Percentiles rank a stretch among this genome's conserved stretches.
Conservation (phyloP, 495 filamentous ascomycete genomes). For the Podospora anserina region DNA sequence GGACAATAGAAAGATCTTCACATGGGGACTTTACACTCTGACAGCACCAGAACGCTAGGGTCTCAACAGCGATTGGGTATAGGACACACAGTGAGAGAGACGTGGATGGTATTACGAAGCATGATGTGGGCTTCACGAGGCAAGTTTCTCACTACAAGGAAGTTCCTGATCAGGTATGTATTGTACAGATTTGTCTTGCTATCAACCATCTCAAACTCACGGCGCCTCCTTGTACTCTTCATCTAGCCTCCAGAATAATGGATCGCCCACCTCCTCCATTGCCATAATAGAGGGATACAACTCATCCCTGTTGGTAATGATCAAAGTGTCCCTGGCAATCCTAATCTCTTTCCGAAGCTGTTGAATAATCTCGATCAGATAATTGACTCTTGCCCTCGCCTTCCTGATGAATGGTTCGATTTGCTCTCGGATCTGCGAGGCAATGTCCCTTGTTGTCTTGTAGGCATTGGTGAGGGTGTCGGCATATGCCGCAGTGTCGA, state of each 20-base stretch:
- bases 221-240: slow-evolving; percentile 5
- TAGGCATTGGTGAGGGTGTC: slow-evolving; percentile 18
- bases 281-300: not conserved
- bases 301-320: slow-evolving; percentile 8
- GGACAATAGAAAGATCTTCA: too few species aligned
- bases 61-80: too few species aligned
- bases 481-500: slow-evolving; percentile 11
- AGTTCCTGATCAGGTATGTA: too few species aligned
- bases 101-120: too few species aligned
- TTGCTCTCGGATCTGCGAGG: slow-evolving; percentile 5
- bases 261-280: slow-evolving; percentile 3
- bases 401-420: slow-evolving; percentile 12
- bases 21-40: too few species aligned
- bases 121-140: too few species aligned
- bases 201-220: not conserved
- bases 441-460: slow-evolving; percentile 19
- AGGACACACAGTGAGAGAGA: too few species aligned
- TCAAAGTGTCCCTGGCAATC: slow-evolving; percentile 8
- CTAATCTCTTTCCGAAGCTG: slow-evolving; percentile 15
- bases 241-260: not conserved
- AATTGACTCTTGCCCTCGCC: slow-evolving; percentile 13
- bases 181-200: too few species aligned
- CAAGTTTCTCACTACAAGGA: too few species aligned
- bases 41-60: too few species aligned
- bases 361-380: slow-evolving; percentile 14